Base-by-base conservation (phyloP, 192 early-diverging fungal genomes). In the Coemansia sp. region DNA sequence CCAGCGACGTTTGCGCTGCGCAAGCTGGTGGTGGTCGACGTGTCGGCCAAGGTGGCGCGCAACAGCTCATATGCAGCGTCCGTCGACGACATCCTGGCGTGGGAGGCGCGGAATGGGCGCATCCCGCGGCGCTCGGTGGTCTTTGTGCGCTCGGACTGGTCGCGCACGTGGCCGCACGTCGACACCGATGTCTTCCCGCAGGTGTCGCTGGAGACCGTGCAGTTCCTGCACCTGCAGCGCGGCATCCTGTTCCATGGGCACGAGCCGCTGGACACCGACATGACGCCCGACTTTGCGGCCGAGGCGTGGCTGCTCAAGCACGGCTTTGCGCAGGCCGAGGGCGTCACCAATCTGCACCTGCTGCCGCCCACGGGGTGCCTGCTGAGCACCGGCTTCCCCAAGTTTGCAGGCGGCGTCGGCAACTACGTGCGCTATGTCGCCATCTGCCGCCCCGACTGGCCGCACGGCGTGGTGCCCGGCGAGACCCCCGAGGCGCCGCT, bases 61-160 rank as follows among this genome's bases (percentile, higher is more conserved):
- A 72, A 79, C 49, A 48, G 46, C 51, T 64, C 67, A 20, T 74
- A 74, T 20, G 72, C 64, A 4, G 17, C 66, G 55, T 39, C 46
- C 0, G 59, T 79, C 6, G 42, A 17, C 7, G 77, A 79, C 29
- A 50, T 79, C 9, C 50, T 55, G 15, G 48, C 39, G 17, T 79
- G 73, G 58, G 77, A 79, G 39, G 28, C 41, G 17, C 27, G 45
- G 38, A 46, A 75, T 28, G 77, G 77, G 3, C 53, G 50, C 18
- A 52, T 79, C 13, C 77, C 77, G 5, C 32, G 19, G 24, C 37
- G 59, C n/a, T 40, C 77, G 0, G 71, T 75, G 6, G 77, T 79
- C 22, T 74, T 75, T 56, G 68, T 79, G 53, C 77, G 77, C 44
- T 75, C 77, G 2, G 77, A 79, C 55, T 79, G 77, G 77, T 75